These are phyloP conservation scores for Fraxinus americana DNA, from an alignment of 257 asterid species.

Conservation along the genomic window DNA sequence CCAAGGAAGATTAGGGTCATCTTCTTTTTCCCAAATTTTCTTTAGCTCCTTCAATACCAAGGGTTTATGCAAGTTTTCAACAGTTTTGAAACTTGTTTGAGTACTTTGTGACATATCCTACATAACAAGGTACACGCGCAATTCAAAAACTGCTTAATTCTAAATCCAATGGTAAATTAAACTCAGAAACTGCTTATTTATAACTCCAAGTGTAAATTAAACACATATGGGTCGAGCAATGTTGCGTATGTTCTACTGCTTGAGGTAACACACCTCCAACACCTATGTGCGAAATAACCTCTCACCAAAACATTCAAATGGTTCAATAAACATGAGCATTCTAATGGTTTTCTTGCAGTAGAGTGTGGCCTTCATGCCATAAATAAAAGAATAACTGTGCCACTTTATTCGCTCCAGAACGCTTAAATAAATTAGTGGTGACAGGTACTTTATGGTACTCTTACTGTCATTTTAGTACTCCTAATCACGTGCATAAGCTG, in stretches of 20 bases:
- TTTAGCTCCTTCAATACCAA: conserved; percentile 82
- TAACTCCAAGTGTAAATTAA: neutral
- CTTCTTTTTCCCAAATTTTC: conserved; percentile 66
- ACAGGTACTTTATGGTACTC: neutral
- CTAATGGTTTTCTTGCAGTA: neutral
- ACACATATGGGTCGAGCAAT: neutral
- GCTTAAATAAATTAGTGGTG: neutral
- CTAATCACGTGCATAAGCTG: neutral
- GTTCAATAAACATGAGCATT: neutral
- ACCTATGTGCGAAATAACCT: conserved; percentile 16
- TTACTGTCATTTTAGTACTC: neutral
- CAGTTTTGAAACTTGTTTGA: conserved; percentile 61
- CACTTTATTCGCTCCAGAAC: neutral
- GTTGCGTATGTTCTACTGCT: neutral
- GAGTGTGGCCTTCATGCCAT: conserved; percentile 8
- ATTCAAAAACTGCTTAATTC: too few relatives aligned
- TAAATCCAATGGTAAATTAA: too few relatives aligned
- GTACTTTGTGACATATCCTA: conserved; percentile 79
- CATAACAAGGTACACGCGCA: conserved; percentile 29
- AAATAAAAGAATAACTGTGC: neutral
- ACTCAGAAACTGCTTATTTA: conserved; percentile 14
- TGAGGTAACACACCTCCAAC: neutral
- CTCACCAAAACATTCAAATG: conserved; percentile 3
- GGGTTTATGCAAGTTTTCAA: conserved; percentile 73
- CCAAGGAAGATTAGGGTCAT: conserved; percentile 67